Conservation (phyloP, 495 filamentous ascomycete genomes). For the Aspergillus affinis region DNA sequence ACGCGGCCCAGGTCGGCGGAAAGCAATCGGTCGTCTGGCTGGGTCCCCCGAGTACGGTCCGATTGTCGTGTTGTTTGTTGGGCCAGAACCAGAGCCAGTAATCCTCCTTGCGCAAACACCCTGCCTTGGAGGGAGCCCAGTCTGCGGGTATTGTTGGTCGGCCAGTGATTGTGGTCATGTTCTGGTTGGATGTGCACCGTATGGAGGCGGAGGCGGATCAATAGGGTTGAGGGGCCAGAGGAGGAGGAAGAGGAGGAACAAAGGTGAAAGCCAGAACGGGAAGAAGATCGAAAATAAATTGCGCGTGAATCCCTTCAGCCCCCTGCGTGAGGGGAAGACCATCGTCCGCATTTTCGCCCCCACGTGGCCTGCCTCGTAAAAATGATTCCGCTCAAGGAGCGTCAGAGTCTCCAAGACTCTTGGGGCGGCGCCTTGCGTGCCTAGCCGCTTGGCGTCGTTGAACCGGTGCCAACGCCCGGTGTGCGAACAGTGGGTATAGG, state of each 20-base stretch:
- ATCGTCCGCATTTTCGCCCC: background rate
- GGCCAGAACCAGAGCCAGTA: conserved; percentile 27
- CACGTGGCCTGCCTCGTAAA: background rate
- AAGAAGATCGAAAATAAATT: no score
- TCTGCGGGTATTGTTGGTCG: background rate
- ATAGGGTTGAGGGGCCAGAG: background rate
- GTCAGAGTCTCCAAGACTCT: background rate
- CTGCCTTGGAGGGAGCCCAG: conserved; percentile 15
- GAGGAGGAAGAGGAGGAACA: background rate
- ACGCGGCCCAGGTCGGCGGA: conserved; percentile 21
- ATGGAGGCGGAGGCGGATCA: background rate
- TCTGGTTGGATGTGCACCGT: background rate
- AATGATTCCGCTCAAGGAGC: no score
- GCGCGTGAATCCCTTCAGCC: no score
- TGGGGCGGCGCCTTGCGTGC: background rate
- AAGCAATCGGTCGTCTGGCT: conserved; percentile 27
- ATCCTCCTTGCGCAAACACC: conserved; percentile 22
- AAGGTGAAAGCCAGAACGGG: background rate
- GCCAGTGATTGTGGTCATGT: background rate
- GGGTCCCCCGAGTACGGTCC: conserved; percentile 30
- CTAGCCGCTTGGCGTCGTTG: background rate
- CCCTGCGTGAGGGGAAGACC: background rate
- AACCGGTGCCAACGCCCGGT: no score
- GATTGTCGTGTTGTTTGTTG: conserved; percentile 1
- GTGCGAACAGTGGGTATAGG: no score